Conservation (phyloP, 2,329 filamentous ascomycete genomes). For the Ophiostoma sp. region DNA sequence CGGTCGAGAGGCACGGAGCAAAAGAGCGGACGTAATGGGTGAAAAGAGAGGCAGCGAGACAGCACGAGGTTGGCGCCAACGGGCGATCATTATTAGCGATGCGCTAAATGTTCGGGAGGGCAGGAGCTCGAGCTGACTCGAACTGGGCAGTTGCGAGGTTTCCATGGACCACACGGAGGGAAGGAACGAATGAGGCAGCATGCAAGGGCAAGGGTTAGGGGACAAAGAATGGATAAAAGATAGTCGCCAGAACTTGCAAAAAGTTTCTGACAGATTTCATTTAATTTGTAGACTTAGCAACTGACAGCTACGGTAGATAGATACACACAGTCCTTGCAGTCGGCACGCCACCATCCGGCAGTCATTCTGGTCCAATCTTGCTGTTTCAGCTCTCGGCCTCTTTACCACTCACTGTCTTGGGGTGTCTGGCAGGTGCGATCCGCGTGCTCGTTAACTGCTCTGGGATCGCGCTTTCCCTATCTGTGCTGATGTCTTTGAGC, state of each 20-base stretch:
- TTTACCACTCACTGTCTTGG: background rate
- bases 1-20: background rate
- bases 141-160: background rate
- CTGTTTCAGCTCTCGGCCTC: background rate
- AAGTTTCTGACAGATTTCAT: background rate
- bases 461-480: conserved; percentile 2
- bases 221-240: background rate
- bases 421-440: background rate
- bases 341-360: background rate
- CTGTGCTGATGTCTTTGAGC: background rate
- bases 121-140: conserved; percentile 1
- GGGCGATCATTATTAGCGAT: conserved; percentile 21
- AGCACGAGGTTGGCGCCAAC: background rate
- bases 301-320: background rate
- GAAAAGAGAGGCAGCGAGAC: background rate
- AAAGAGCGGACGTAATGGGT: background rate
- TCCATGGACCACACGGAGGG: background rate
- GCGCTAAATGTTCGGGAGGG: background rate
- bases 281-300: background rate
- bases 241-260: background rate
- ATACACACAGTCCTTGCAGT: background rate
- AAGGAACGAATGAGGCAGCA: background rate
- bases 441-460: background rate
- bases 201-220: background rate
- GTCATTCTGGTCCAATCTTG: background rate